A percentile compares a stretch with the other conserved stretches of the same genome.
Conservation (phyloP, 73 alveolate genomes). For the Paramecium sexaurelia region DNA sequence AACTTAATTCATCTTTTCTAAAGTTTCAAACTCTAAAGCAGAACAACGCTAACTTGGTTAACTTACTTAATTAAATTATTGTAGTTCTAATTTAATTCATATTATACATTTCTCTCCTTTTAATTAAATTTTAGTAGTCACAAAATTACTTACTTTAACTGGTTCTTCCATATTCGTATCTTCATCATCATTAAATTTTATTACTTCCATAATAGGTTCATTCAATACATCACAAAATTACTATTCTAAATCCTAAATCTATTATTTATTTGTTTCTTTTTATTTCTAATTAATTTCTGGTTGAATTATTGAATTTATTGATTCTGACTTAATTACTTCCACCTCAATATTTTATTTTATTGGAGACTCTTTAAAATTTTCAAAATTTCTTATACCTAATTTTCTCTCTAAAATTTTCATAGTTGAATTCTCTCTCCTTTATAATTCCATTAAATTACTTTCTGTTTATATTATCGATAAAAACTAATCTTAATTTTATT, state of each 20-base stretch:
- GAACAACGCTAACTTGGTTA: background rate
- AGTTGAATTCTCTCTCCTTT: background rate
- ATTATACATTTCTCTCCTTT: background rate
- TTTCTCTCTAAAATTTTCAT: background rate
- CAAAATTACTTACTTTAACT: background rate
- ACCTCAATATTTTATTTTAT: background rate
- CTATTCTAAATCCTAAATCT: too few relatives aligned
- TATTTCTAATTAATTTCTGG: background rate
- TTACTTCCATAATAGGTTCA: background rate
- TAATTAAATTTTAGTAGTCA: background rate
- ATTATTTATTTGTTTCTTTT: background rate
- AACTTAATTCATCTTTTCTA: background rate
- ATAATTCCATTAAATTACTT: background rate
- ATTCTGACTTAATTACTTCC: background rate
- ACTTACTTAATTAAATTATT: background rate
- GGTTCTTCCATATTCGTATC: background rate
- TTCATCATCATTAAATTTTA: background rate
- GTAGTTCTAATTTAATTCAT: background rate
- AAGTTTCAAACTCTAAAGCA: background rate
- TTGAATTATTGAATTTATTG: background rate
- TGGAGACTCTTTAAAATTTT: background rate
- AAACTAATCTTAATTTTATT: too few relatives aligned
- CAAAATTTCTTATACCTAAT: background rate
- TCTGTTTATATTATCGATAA: background rate
- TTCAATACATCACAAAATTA: too few relatives aligned